Conservation (phyloP, 495 filamentous ascomycete species). For the Daldinia caldariorum region DNA sequence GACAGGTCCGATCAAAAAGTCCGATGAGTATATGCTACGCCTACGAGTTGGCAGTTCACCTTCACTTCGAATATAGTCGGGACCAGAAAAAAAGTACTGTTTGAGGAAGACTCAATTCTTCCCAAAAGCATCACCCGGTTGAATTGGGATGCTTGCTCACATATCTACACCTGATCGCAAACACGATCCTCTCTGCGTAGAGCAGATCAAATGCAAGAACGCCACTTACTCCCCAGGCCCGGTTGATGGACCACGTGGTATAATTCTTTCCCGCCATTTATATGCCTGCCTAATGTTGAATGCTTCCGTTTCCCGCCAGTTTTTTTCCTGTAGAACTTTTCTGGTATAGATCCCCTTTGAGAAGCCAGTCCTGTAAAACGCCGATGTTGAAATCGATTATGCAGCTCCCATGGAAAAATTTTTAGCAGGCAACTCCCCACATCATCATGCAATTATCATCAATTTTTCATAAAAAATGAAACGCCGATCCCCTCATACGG, state of each 20-base stretch:
- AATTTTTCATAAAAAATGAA: slow-evolving; percentile 40
- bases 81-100: not conserved
- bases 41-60: not conserved
- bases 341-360: slow-evolving; percentile 47
- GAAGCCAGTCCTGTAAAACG: slow-evolving; percentile 55
- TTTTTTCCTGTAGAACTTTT: slow-evolving; percentile 48
- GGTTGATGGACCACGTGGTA: slow-evolving; percentile 57
- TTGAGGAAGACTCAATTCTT: slow-evolving; percentile 39
- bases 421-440: slow-evolving; percentile 38
- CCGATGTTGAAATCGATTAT: slow-evolving; percentile 62
- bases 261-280: slow-evolving; percentile 48
- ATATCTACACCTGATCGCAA: slow-evolving; percentile 36
- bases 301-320: slow-evolving; percentile 50
- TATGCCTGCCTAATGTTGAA: slow-evolving; percentile 49
- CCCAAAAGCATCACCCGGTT: slow-evolving; percentile 35
- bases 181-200: slow-evolving; percentile 33
- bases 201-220: slow-evolving; percentile 45
- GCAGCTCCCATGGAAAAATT: slow-evolving; percentile 41
- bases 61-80: not conserved
- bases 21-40: not conserved
- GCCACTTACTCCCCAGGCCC: slow-evolving; percentile 50
- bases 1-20: not conserved
- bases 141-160: slow-evolving; percentile 36
- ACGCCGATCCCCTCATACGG: slow-evolving; percentile 15
- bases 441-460: slow-evolving; percentile 46